phyloP scores from a whole-genome alignment of 495 filamentous ascomycete species.

The Penicillium lividum region DNA sequence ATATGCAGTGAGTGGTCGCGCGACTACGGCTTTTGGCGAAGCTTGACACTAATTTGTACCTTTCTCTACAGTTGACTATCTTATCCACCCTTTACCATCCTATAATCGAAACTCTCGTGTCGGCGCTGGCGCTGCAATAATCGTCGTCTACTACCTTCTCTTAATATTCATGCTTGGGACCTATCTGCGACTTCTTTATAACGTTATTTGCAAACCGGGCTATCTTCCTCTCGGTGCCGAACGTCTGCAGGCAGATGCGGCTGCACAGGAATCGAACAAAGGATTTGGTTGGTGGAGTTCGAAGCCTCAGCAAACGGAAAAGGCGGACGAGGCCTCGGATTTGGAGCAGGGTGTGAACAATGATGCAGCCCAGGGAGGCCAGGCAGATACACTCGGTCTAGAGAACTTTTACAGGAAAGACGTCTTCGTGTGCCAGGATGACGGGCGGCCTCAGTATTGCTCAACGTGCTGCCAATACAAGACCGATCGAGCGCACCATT shows the following conservation, averaged over 20 bases:
- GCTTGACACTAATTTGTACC: constrained; percentile 5
- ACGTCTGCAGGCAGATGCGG: constrained; percentile 21
- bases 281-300: constrained; percentile 20
- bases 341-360: constrained; percentile 25
- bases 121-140: constrained; percentile 64
- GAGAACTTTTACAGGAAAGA: constrained; percentile 73
- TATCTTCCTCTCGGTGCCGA: constrained; percentile 61
- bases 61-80: constrained; percentile 57
- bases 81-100: constrained; percentile 54
- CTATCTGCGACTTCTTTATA: constrained; percentile 67
- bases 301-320: constrained; percentile 24
- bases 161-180: constrained; percentile 64
- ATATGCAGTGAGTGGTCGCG: constrained; percentile 52
- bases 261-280: constrained; percentile 15
- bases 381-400: constrained; percentile 35
- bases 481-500: constrained; percentile 82
- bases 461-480: constrained; percentile 79
- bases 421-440: constrained; percentile 75
- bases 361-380: constrained; percentile 19
- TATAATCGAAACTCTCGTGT: constrained; percentile 40
- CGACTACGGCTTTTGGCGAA: not conserved
- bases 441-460: constrained; percentile 82
- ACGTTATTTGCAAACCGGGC: constrained; percentile 66
- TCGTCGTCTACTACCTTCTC: constrained; percentile 70
- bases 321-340: constrained; percentile 26